Evolutionary conservation across 73 alveolate species (phyloP), one percentile per base, ranked within the genome.

Genomic region (Tetrahymena malaccensis): DNA sequence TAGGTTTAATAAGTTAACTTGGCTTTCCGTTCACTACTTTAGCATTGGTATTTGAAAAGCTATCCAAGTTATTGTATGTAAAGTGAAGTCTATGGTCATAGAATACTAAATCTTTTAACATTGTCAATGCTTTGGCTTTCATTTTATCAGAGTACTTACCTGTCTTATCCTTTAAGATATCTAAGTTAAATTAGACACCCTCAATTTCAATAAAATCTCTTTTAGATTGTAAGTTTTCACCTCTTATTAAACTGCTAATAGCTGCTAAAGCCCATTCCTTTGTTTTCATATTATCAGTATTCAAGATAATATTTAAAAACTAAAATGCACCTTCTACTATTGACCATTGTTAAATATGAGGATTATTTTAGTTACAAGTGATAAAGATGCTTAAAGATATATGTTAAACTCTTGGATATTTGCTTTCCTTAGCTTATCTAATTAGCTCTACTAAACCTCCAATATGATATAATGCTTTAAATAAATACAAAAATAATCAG

Each of bases 1-100:
- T 50, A n/a, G 70, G 2, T 27, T 94, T 50, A n/a, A 22, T 35
- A 17, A 34, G 17, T 50, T 50, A 35, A 6, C 44, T 43, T n/a
- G 34, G 43, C 25, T 94, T 94, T 44, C 55, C 93, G 17, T 27
- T 50, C 11, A 50, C 58, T 40, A 50, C 43, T 55, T 93, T 93
- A 35, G 95, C 96, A 43, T 84, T 35, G 10, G 96, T 94, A 31
- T 94, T 94, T 21, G 95, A 38, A 50, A 95, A 95, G 16, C 84
- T 89, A 10, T 94, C 70, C 27, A 95, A 44, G 44, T 95, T 94
- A 50, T 95, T 93, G 83, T 95, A 95, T 4, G 94, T 95, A 35
- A 43, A 43, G 93, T 95, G 95, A n/a, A 95, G 95, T 34, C 43
- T 35, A 9, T 95, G 95, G 89, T 95, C 97, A 35, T 95, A 95